Evolutionary conservation across 768 basidiomycete genomes (phyloP).

Genomic region (Glaciozyma antarctica): DNA sequence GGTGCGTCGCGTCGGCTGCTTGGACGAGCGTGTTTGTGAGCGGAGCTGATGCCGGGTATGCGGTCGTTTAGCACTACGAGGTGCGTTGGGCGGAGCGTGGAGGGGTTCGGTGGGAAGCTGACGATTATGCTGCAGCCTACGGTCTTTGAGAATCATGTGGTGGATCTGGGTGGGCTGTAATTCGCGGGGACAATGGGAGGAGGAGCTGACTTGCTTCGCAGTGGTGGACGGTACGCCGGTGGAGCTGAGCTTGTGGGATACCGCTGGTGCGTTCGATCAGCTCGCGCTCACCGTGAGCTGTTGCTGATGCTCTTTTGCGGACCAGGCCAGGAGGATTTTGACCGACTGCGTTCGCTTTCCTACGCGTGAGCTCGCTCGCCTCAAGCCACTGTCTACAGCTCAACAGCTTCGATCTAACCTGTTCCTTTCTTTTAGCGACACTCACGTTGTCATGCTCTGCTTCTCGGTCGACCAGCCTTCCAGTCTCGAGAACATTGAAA

Average conservation of each 20-base stretch:
- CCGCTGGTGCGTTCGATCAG: constrained; percentile 59
- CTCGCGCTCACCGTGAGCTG: neutral
- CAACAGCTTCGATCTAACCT: constrained; percentile 42
- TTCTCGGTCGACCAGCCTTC: constrained; percentile 77
- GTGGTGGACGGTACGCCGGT: constrained; percentile 64
- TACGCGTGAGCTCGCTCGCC: constrained; percentile 96
- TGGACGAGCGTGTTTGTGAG: neutral
- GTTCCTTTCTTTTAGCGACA: constrained; percentile 44
- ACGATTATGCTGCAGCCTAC: constrained; percentile 53
- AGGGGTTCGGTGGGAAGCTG: neutral
- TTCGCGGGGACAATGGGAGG: constrained; percentile 47
- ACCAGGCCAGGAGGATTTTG: constrained; percentile 90
- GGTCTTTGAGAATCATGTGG: constrained; percentile 96
- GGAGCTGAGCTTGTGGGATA: constrained; percentile 93
- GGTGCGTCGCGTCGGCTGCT: constrained; percentile 55
- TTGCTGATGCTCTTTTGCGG: constrained; percentile 6
- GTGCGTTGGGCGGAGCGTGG: neutral
- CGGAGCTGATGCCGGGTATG: neutral
- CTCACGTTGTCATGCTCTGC: neutral
- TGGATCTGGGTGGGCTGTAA: constrained; percentile 13
- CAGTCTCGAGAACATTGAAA: constrained; percentile 93
- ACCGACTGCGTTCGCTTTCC: constrained; percentile 80
- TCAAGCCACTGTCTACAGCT: constrained; percentile 88
- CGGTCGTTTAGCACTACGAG: neutral
- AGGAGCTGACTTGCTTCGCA: constrained; percentile 39